phyloP scores from a whole-genome alignment of 176 grass and related monocot genomes.

The Rhynchospora tenuis region DNA sequence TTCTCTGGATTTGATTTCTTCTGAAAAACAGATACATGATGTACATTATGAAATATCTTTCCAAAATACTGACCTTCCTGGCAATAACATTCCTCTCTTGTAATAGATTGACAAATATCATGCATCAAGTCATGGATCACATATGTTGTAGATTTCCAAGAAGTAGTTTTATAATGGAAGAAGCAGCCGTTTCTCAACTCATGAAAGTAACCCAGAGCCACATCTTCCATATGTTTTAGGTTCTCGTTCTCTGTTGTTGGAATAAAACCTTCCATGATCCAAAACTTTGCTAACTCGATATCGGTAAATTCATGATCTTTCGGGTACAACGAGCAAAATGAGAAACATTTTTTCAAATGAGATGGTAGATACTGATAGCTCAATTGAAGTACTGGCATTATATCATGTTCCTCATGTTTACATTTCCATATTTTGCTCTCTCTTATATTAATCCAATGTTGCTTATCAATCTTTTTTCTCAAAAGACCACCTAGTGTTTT shows the following conservation, averaged over 20 bases:
- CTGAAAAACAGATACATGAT: neutral
- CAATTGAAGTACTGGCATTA: conserved; percentile 34
- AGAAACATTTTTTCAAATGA: conserved; percentile 39
- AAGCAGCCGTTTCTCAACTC: conserved; percentile 33
- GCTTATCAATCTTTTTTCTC: conserved; percentile 12
- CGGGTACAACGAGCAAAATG: conserved; percentile 43
- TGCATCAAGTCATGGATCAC: conserved; percentile 49
- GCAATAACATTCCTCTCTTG: conserved; percentile 28
- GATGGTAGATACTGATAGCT: conserved; percentile 39
- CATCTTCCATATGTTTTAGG: conserved; percentile 20
- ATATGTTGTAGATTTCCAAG: conserved; percentile 19
- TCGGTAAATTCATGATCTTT: conserved; percentile 16
- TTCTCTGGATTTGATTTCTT: neutral
- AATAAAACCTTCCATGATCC: conserved; percentile 46
- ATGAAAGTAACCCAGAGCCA: conserved; percentile 19
- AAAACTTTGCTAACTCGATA: conserved; percentile 31
- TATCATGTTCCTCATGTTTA: conserved; percentile 37
- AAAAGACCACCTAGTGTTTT: conserved; percentile 4
- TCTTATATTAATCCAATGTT: conserved; percentile 29
- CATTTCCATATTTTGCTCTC: conserved; percentile 27
- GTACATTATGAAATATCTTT: neutral
- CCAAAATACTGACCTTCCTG: neutral
- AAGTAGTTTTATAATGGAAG: conserved; percentile 19
- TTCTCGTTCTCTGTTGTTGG: neutral
- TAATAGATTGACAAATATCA: conserved; percentile 39